phyloP scores from a whole-genome alignment of 2,329 filamentous ascomycete species.

The Pestalotiopsis fici region DNA sequence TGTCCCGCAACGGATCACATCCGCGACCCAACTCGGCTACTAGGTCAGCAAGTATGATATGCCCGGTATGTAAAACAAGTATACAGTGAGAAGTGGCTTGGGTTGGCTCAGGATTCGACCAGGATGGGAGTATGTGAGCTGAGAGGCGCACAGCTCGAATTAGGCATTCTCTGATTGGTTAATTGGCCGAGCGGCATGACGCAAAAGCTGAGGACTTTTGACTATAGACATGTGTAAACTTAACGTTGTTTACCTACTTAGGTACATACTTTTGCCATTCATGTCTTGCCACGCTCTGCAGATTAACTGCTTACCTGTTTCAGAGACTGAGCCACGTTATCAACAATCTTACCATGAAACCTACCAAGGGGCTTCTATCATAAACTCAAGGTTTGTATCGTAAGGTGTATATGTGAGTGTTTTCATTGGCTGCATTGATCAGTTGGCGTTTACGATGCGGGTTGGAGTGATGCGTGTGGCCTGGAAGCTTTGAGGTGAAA shows the following conservation, averaged over 20 bases:
- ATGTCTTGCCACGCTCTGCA: too few species aligned
- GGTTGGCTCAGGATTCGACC: too few species aligned
- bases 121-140: not conserved
- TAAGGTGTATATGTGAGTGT: not conserved
- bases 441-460: not conserved
- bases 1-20: not conserved
- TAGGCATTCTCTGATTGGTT: not conserved
- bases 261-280: too few species aligned
- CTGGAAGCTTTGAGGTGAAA: not conserved
- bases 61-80: too few species aligned
- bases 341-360: not conserved
- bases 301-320: not conserved
- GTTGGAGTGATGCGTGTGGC: not conserved
- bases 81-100: not conserved
- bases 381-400: not conserved
- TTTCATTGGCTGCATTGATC: not conserved
- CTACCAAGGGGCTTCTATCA: not conserved
- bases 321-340: not conserved
- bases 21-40: not conserved
- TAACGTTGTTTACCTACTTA: not conserved
- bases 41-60: not conserved
- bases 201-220: not conserved
- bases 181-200: not conserved
- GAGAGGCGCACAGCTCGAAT: not conserved
- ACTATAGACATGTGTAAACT: not conserved